Evolutionary conservation across 1,284 basidiomycete species (phyloP), one percentile per base, ranked within the genome.

Genomic region (Amylostereum areolatum): DNA sequence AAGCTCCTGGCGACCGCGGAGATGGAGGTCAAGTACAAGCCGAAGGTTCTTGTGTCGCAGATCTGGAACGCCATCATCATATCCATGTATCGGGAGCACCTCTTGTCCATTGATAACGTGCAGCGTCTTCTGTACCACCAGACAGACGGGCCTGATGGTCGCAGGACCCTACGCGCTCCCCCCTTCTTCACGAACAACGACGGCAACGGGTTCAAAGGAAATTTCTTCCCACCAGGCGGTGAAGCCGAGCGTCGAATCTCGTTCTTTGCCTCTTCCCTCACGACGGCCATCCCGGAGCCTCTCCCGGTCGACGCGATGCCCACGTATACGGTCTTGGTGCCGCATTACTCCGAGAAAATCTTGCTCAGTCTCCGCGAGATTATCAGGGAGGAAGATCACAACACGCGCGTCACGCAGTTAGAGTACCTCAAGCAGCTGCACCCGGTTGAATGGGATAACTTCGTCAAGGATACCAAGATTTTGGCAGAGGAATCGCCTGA

Each of bases 391-490:
- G 94, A 97, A 64, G 93, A 97, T 63, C 92, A 95, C 67, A 95
- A 84, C 66, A 95, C 95, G 3, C 91, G 94, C 18, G 94, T 97
- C 51, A 97, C 94, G 2, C 74, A 97, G 25, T 78, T 97, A 55
- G 94, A 97, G 69, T 97, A 99, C 68, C 78, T 99, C 65, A 99
- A 99, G 72, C 96, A 99, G 69, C 78, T 99, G 37, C 96, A 99
- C 67, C 95, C 96, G n/a, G 79, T 98, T 54, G 97, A 99, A 67
- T 99, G 97, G 97, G 96, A 98, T 73, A 99, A 99, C 71, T 99
- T 99, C 63, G 97, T 99, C 60, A 95, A 97, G 75, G 97, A 99
- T 67, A 99, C 97, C 61, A 99, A 99, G 79, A 99, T 99, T 56
- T 75, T 99, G 46, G 94, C 93, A 2, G 97, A 98, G 60, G 97